Percentiles rank a stretch among this genome's conserved stretches.
Conservation (phyloP, 352 stramenopile genomes). For the Globisporangium cylindrosporum region DNA sequence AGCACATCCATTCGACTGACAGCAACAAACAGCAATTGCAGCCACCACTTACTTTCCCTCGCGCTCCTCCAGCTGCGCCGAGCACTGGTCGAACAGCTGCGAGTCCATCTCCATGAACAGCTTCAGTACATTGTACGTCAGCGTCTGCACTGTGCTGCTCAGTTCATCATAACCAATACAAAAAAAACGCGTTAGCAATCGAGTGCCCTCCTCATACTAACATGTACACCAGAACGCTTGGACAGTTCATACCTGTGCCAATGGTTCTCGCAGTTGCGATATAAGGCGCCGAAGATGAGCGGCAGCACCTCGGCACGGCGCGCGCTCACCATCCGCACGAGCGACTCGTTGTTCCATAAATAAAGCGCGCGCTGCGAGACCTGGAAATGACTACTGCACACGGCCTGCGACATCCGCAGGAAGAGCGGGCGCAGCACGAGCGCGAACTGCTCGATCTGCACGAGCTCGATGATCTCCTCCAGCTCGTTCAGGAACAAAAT, state of each 20-base stretch:
- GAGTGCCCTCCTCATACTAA: not conserved
- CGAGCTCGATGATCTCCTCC: constrained; percentile 97
- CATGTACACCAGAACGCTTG: not conserved
- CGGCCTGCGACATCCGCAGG: constrained; percentile 73
- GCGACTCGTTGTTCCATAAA: constrained; percentile 98
- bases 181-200: too few species aligned
- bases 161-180: constrained; percentile 6
- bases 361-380: constrained; percentile 96
- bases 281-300: constrained; percentile 92
- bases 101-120: constrained; percentile 88
- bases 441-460: constrained; percentile 81
- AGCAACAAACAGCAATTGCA: not conserved
- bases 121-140: constrained; percentile 82
- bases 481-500: constrained; percentile 97
- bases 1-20: too few species aligned
- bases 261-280: constrained; percentile 90
- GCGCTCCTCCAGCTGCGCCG: constrained; percentile 52
- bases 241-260: constrained; percentile 72
- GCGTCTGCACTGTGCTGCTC: constrained; percentile 86
- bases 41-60: constrained; percentile 41
- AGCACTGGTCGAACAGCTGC: constrained; percentile 82
- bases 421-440: constrained; percentile 66
- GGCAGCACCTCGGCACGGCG: constrained; percentile 92
- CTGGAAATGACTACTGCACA: constrained; percentile 96
- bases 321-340: constrained; percentile 94